Conservation (phyloP, 768 basidiomycete species). For the Pulveroboletus sp. region DNA sequence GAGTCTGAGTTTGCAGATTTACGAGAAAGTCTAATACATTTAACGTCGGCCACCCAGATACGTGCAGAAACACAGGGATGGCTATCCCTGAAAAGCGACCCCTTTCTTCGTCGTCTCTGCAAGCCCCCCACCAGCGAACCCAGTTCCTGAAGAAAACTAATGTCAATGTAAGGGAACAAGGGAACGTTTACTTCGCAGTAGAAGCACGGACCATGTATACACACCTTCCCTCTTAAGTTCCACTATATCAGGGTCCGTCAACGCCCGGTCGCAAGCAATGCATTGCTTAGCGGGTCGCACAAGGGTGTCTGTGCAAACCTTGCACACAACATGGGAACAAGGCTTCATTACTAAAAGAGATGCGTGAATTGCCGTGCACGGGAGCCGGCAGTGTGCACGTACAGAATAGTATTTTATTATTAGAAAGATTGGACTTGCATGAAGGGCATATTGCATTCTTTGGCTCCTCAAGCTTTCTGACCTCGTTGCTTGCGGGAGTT, state of each 20-base stretch:
- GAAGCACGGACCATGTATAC: conserved; percentile 10
- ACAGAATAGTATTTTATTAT: conserved; percentile 72
- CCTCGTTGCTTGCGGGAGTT: conserved; percentile 33
- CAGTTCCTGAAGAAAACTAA: conserved; percentile 59
- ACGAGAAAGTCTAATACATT: conserved; percentile 1
- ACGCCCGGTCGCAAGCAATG: conserved; percentile 72
- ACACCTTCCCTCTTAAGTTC: conserved; percentile 87
- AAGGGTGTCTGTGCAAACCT: conserved; percentile 86
- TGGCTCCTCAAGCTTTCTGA: conserved; percentile 50
- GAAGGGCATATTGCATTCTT: conserved; percentile 77
- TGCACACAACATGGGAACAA: conserved; percentile 91
- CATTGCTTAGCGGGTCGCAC: conserved; percentile 79
- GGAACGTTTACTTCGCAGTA: background rate
- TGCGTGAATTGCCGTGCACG: background rate
- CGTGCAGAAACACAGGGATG: conserved; percentile 1
- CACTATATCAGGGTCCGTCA: conserved; percentile 72
- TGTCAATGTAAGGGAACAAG: background rate
- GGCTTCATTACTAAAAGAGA: conserved; percentile 64
- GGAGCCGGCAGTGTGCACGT: conserved; percentile 26
- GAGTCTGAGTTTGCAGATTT: background rate
- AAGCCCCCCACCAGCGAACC: conserved; percentile 91
- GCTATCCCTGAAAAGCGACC: conserved; percentile 81
- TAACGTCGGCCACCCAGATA: background rate
- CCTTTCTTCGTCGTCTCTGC: conserved; percentile 84
- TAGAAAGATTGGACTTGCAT: conserved; percentile 83